Base-by-base conservation (phyloP, 306 rosid species). In the Cucurbita ficifolia region DNA sequence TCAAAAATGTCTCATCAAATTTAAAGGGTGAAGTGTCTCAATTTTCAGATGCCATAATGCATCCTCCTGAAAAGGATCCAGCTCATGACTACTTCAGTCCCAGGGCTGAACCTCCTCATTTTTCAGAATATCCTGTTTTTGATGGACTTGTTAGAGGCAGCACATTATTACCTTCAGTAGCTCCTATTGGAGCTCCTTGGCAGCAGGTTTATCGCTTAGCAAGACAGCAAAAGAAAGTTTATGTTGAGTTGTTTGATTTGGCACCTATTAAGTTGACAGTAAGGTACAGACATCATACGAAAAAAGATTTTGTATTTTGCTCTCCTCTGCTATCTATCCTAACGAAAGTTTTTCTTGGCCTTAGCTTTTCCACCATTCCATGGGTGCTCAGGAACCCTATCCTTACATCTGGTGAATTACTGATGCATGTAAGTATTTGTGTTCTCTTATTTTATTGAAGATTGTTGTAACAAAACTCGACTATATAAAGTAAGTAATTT, bases 141-240 rank as follows among this genome's bases (percentile, higher is more conserved):
- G 67, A 60, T 84, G 85, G 79, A 79, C 74, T 77, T 42, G 68
- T 82, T 9, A 82, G 79, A 64, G 71, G 46, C 19, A 75, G 69
- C 76, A 76, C 68, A 29, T 79, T 86, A 40, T 79, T 89, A 56
- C 96, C 95, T 85, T 80, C 86, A 21, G 73, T 90, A 35, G 83
- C 89, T 85, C 97, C 97, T 48, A 90, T 94, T 76, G 98, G 98
- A 75, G 92, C 98, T 78, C 97, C 97, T 22, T 94, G 97, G 98
- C 98, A 94, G 84, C 85, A 90, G 79, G 91, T 94, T 71, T 85
- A 86, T 81, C 89, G 89, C 78, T 75, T 89, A 79, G 96, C 98
- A 38, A 86, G 96, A 89, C 88, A 87, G 70, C 96, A 90, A 80
- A 89, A 83, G 84, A 94, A 94, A 85, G 84, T 94, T 57, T 94